A percentile compares a stretch with the other conserved stretches of the same genome.
Conservation (phyloP, 23 red algal genomes). For the Gracilaria caudata region DNA sequence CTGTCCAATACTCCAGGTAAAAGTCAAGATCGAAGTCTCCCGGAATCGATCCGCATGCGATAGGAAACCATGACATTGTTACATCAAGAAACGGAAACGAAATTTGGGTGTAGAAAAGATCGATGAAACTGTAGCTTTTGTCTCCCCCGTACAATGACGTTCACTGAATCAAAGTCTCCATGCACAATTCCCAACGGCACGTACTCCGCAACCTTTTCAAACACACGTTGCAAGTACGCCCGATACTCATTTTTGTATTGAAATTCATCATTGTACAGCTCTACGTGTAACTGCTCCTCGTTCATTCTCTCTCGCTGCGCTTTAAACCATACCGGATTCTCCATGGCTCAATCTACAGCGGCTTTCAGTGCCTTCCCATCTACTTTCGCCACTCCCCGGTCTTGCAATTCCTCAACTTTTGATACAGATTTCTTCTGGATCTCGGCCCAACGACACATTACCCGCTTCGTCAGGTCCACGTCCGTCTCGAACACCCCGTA, state of each 20-base stretch:
- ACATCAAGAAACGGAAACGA: conserved; percentile 11
- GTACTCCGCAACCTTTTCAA: neutral
- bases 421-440: conserved; percentile 11
- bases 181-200: neutral
- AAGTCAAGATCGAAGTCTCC: neutral
- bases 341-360: neutral
- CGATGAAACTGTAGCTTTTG: neutral
- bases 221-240: neutral
- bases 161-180: neutral
- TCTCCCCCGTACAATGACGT: neutral
- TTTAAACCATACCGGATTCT: neutral
- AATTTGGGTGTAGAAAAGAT: conserved; percentile 3
- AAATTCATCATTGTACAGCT: conserved; percentile 4
- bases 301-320: conserved; percentile 6
- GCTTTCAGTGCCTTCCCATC: neutral
- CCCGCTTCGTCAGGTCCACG: neutral
- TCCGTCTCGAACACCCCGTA: neutral
- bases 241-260: neutral
- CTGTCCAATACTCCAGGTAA: neutral
- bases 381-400: neutral
- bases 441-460: neutral
- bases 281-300: neutral
- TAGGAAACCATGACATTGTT: neutral
- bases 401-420: neutral
- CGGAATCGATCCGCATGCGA: neutral